Conservation (phyloP, 139 green algal species). For the Deuterostichococcus epilithicus region DNA sequence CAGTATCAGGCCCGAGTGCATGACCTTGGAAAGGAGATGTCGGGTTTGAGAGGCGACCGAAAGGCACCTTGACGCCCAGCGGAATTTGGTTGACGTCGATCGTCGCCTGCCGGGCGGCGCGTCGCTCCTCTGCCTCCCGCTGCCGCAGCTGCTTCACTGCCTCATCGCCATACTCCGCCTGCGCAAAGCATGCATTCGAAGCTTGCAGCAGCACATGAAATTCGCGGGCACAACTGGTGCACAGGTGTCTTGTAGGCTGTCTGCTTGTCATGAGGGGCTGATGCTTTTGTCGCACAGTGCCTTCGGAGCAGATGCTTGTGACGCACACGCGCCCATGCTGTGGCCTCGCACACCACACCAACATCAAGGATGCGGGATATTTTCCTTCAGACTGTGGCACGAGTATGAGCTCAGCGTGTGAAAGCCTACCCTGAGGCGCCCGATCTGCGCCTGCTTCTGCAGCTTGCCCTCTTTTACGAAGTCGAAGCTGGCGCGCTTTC, state of each 20-base stretch:
- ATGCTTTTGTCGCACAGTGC: too few relatives aligned
- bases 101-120: not conserved
- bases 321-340: too few relatives aligned
- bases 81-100: constrained; percentile 60
- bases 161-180: constrained; percentile 47
- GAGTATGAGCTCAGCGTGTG: not conserved
- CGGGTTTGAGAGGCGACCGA: not conserved
- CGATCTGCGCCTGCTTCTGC: constrained; percentile 58
- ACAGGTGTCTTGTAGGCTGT: too few relatives aligned
- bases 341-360: too few relatives aligned
- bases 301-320: too few relatives aligned
- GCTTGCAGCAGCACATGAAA: not conserved
- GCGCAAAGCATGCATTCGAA: not conserved
- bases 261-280: too few relatives aligned
- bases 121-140: constrained; percentile 8
- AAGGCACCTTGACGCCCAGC: constrained; percentile 30
- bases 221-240: too few relatives aligned
- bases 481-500: constrained; percentile 31
- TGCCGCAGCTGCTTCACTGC: constrained; percentile 25
- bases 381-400: too few relatives aligned
- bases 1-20: too few relatives aligned
- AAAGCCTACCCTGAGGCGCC: constrained; percentile 30
- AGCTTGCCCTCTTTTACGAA: constrained; percentile 69
- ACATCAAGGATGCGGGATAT: too few relatives aligned
- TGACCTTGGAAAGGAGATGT: too few relatives aligned